Evolutionary conservation across 345 rosid genomes (phyloP), one percentile per base, ranked within the genome.

Genomic region (Sisymbrium irio): DNA sequence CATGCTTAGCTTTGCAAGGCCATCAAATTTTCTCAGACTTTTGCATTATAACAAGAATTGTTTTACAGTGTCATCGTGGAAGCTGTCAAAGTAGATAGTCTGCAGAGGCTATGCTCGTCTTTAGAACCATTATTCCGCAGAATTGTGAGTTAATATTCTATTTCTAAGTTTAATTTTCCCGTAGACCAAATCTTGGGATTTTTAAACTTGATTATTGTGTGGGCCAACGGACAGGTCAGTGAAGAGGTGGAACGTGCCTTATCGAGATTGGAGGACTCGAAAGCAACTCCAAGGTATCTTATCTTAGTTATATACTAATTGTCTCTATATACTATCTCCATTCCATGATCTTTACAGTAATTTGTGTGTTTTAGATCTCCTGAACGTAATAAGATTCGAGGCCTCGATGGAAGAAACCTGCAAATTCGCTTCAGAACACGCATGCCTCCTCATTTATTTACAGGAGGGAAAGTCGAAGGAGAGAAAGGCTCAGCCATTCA

Each of bases 231-330:
- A 78, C 81, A 93, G 96, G 98, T 93, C 59, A 93, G 97, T 4
- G 98, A 93, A 87, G 98, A 93, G 72, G 86, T 93, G 63, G 98
- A 91, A 78, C 88, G 94, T 33, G 97, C 97, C 57, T 79, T 93
- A 74, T 80, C 92, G 28, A 89, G 86, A 77, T 61, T 91, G 76
- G 88, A 85, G 50, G 80, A 78, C 71, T 81, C 91, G 41, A 71
- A 70, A 42, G 70, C 85, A 49, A 53, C 85, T 15, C 86, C 81
- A 49, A 83, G 92, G 98, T 93, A 62, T 13, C 72, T 22, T 51
- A 33, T 45, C 46, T 6, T 6, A 27, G 41, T 62, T 18, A 18
- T 63, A 19, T 32, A 57, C 14, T 7, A 49, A n/a, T n/a, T n/a
- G n/a, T n/a, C n/a, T n/a, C n/a, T n/a, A n/a, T n/a, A n/a, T 32